A percentile compares a stretch with the other conserved stretches of the same genome.
These are phyloP conservation scores for Pinus taeda DNA, from an alignment of 75 land plant species.

Conservation along the genomic window DNA sequence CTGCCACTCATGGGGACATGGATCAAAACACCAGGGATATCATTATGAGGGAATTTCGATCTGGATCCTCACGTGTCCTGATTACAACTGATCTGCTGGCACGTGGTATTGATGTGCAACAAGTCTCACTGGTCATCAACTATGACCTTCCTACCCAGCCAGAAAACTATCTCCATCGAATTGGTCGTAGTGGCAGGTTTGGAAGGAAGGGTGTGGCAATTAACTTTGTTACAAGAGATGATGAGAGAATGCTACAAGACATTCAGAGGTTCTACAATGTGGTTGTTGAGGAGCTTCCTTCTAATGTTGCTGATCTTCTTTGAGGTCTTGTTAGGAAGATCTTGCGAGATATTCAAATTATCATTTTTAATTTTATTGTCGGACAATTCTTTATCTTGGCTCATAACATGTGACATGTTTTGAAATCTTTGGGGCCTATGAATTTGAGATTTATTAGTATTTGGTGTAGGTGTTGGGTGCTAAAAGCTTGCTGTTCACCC, in stretches of 20 bases:
- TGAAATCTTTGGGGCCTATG: neutral
- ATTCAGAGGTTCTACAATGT: conserved; percentile 68
- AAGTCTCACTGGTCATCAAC: conserved; percentile 59
- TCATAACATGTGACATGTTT: neutral
- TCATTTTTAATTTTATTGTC: conserved; percentile 1
- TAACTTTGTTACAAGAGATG: conserved; percentile 50
- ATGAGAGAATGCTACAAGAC: conserved; percentile 56
- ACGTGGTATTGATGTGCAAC: conserved; percentile 64
- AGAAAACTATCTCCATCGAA: conserved; percentile 60
- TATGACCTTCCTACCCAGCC: conserved; percentile 63
- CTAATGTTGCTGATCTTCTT: conserved; percentile 38
- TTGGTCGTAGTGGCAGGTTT: conserved; percentile 59
- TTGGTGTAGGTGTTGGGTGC: conserved; percentile 1
- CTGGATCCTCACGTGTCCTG: conserved; percentile 58
- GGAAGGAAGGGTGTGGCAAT: conserved; percentile 69
- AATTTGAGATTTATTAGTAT: neutral
- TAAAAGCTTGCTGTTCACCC: neutral
- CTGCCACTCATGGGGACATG: conserved; percentile 66
- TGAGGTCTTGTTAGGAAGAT: neutral
- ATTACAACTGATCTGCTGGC: conserved; percentile 60
- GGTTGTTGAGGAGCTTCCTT: conserved; percentile 55
- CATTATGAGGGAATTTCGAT: conserved; percentile 61
- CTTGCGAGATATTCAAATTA: neutral
- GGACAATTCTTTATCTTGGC: conserved; percentile 7
- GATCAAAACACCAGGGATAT: conserved; percentile 63